Evolutionary conservation across 106 monocot genomes (phyloP), one percentile per base, ranked within the genome.

Genomic region (Acanthochlamys bracteata): DNA sequence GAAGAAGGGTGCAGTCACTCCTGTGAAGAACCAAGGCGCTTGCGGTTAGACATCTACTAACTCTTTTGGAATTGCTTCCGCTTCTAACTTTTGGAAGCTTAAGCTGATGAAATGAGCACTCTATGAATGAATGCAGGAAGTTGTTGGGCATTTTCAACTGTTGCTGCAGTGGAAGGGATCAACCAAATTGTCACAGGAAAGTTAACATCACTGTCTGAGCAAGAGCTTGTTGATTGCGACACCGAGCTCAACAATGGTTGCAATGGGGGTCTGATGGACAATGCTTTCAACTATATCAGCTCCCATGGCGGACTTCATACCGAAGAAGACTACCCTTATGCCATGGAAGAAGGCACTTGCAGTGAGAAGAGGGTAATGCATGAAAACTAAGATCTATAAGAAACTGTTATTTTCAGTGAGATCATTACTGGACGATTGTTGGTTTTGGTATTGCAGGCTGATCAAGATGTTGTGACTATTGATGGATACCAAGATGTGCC

Each of bases 71-170:
- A 6, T 6, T 3, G 6, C 33, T 33, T 33, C 33, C 6, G 33
- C 6, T 33, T 33, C 33, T 33, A 33, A 33, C 33, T 33, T 33
- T 33, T 33, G 6, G 6, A 33, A 33, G 33, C 33, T 33, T 33
- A 33, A 33, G 33, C 6, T 33, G 33, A 33, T 33, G 4, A 33
- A 3, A 33, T 1, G 6, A 3, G 33, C 1, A 33, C 6, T 6
- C 33, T 33, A 1, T 33, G 1, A 45, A 60, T 22, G 15, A 42
- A 15, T 67, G 62, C 62, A 78, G 78, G 78, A 41, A 70, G 82
- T 53, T 82, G 82, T 56, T 82, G 82, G 82, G 82, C 82, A 4
- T 82, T 82, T 56, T 82, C 82, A 10, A 74, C 82, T 4, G 76
- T 82, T 16, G 77, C 77, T 49, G 64, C 77, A 4, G 70, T 82